Conservation (phyloP, 768 basidiomycete genomes). For the Suillus hirtellus region DNA sequence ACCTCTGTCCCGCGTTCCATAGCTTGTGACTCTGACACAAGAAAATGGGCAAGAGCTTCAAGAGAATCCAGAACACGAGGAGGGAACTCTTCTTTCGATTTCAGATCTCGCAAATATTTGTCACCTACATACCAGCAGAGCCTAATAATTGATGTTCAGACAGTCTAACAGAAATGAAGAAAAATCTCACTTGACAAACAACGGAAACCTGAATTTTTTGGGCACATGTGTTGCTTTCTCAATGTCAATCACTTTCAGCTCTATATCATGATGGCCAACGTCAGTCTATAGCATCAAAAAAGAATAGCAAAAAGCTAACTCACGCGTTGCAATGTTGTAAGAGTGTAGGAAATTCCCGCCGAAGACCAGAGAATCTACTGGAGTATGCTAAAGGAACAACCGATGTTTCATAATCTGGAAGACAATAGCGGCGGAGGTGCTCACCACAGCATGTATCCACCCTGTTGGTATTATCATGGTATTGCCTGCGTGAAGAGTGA, state of each 20-base stretch:
- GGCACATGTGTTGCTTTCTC: slow-evolving; percentile 93
- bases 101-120: slow-evolving; percentile 73
- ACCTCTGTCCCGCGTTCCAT: slow-evolving; percentile 73
- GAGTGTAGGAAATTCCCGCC: slow-evolving; percentile 98
- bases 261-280: slow-evolving; percentile 39
- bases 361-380: slow-evolving; percentile 89
- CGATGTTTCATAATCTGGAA: slow-evolving; percentile 12
- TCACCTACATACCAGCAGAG: slow-evolving; percentile 92
- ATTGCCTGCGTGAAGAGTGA: slow-evolving; percentile 73
- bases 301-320: slow-evolving; percentile 27
- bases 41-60: slow-evolving; percentile 68
- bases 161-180: slow-evolving; percentile 18
- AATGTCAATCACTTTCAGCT: slow-evolving; percentile 86
- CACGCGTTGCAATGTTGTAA: slow-evolving; percentile 84
- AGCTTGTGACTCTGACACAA: slow-evolving; percentile 72
- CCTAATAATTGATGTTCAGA: slow-evolving; percentile 38
- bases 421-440: slow-evolving; percentile 27
- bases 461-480: slow-evolving; percentile 96
- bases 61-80: slow-evolving; percentile 72
- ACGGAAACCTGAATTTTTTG: slow-evolving; percentile 86
- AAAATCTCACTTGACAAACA: slow-evolving; percentile 64
- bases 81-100: slow-evolving; percentile 50
- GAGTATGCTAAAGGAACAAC: slow-evolving; percentile 66
- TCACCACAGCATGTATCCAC: slow-evolving; percentile 97
- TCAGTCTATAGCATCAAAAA: slow-evolving; percentile 16